Base-by-base conservation (phyloP, 257 asterid genomes). In the Solanum sejunctum region DNA sequence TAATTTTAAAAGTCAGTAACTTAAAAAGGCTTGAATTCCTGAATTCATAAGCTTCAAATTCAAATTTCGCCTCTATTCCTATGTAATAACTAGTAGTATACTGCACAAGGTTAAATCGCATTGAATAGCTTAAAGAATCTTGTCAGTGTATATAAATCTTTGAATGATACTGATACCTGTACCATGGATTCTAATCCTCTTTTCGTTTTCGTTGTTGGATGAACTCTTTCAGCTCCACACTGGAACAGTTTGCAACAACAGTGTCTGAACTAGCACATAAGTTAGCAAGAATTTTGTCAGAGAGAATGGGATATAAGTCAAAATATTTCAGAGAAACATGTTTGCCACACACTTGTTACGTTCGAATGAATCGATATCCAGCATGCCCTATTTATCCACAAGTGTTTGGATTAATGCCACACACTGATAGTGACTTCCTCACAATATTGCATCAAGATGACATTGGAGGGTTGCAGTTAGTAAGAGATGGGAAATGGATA, bases 401-500 rank as follows among this genome's bases (percentile, higher is more conserved):
- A 8, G 82, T 93, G 83, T 87, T 86, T 28, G 99, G 99, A 3
- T 71, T 96, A 72, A 89, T 90, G 89, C 94, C 99, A 39, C 99
- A 96, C 81, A 93, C 99, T 1, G 99, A 96, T 78, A 93, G 97
- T 79, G 96, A 92, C 79, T 94, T 96, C 90, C 93, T 96, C 80
- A 96, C 98, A 0, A 90, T 96, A 0, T 47, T 96, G 63, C 95
- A 94, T 82, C 99, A 96, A 73, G 99, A 96, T 87, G 84, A 86
- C 18, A 91, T 94, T 60, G 99, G 98, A 60, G 99, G 99, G 3
- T 85, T 96, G 81, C 99, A 96, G 61, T 73, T 96, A 39, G 88
- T 94, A 32, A 92, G 91, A 86, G 97, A 96, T 81, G 95, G 94
- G 0, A 86, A 85, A 36, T 96, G 99, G 99, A 85, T 94, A 32